Conservation (phyloP, 371 early-diverging fungal genomes). For the Coemansia sp. region DNA sequence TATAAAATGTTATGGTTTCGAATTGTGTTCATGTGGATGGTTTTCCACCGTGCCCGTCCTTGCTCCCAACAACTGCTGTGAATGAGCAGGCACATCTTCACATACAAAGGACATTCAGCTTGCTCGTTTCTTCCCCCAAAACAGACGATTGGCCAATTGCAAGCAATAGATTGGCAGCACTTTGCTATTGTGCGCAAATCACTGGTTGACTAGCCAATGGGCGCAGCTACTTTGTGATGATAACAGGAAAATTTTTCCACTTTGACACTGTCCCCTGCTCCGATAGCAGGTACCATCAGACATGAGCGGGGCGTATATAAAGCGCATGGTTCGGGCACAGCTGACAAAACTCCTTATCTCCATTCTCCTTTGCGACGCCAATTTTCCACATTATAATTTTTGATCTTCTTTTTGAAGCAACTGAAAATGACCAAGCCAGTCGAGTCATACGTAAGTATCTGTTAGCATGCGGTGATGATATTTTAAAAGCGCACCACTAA, state of each 20-base stretch:
- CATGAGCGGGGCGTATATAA: neutral
- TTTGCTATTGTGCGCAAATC: neutral
- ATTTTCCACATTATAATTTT: neutral
- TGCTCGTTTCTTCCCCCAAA: neutral
- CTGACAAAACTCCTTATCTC: too few species aligned
- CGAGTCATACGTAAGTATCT: conserved; percentile 26
- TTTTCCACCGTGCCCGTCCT: too few species aligned
- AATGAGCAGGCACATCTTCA: too few species aligned
- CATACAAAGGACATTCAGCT: too few species aligned
- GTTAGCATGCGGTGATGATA: too few species aligned
- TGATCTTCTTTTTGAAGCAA: neutral
- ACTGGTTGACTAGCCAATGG: conserved; percentile 1
- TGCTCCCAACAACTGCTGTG: too few species aligned
- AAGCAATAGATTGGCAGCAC: neutral
- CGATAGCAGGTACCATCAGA: neutral
- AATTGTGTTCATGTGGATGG: too few species aligned
- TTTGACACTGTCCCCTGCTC: neutral
- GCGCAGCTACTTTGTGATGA: neutral
- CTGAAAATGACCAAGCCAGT: conserved; percentile 38
- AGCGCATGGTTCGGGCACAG: too few species aligned
- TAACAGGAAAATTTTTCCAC: conserved; percentile 4
- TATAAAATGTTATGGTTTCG: neutral
- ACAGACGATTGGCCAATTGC: neutral
- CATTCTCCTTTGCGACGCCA: too few species aligned
- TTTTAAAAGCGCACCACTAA: too few species aligned